Evolutionary conservation across 164 flowering plant species (phyloP), one percentile per base, ranked within the genome.

Genomic region (Liriodendron chinense): DNA sequence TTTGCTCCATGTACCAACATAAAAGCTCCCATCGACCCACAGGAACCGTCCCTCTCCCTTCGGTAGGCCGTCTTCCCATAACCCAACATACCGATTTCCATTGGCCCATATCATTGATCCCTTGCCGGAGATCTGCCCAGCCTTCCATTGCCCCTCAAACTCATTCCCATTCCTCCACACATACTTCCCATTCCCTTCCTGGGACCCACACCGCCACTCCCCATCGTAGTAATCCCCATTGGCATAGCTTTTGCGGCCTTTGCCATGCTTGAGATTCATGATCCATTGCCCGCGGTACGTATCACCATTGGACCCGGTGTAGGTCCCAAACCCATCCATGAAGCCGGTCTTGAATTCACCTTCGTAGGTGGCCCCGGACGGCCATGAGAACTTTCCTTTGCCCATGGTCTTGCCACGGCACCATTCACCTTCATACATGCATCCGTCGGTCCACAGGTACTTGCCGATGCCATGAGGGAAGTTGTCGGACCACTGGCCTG

Each of bases 361-460:
- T 61, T 91, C 97, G 72, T 90, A 93, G 47, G 90, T 92, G 20
- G 97, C 97, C 13, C 98, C 97, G 5, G 90, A 87, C 21, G 97
- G 97, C 98, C 98, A 94, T 59, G 88, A 86, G 70, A 94, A 94
- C 72, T 74, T 84, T 0, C 98, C 98, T 65, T 83, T 87, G 1
- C 98, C 98, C 78, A 64, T 85, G 0, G 88, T 83, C 78, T 83
- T 87, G 0, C 98, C 98, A 47, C 70, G 80, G 47, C 47, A 68
- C 97, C 97, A 94, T 56, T 93, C 95, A 8, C 98, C 98, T 1
- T 87, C 89, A 65, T 93, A 93, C 94, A 93, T 89, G 71, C 98
- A 93, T 14, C 98, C 98, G 75, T 93, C 98, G 0, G 85, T 83
- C 98, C 98, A 94, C 0, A 93, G 72, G 62, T 87, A 93, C 84